These are phyloP conservation scores for Penicillium sp. DNA, from an alignment of 2,329 filamentous ascomycete genomes.

Conservation along the genomic window DNA sequence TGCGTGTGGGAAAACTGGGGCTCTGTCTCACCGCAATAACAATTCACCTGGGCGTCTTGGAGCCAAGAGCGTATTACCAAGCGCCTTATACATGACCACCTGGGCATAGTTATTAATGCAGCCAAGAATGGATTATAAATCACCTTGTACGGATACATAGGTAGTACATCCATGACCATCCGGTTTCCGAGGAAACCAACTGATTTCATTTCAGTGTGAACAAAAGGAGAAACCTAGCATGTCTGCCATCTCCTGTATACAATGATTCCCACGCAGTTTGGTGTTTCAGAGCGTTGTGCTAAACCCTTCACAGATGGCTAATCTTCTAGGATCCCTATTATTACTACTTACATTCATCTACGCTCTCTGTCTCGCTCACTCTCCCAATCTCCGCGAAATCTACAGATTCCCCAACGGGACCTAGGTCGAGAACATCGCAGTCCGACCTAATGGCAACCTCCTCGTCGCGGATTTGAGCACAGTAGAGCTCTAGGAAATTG, in stretches of 20 bases:
- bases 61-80: not conserved
- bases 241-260: not conserved
- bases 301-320: not conserved
- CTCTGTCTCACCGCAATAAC: not conserved
- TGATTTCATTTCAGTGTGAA: not conserved
- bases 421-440: conserved; percentile 38
- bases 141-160: not conserved
- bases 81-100: not conserved
- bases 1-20: too few relatives aligned
- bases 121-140: not conserved
- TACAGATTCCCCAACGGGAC: conserved; percentile 30
- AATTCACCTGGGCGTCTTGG: not conserved
- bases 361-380: not conserved
- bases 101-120: not conserved
- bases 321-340: not conserved
- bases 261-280: not conserved
- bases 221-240: not conserved
- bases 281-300: not conserved
- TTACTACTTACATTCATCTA: not conserved
- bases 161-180: not conserved
- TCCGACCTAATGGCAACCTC: conserved; percentile 34
- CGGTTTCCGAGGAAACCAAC: not conserved
- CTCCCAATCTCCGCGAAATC: conserved; percentile 3
- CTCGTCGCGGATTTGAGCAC: conserved; percentile 27
- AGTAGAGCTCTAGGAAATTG: conserved; percentile 20